Percentiles rank a stretch among this genome's conserved stretches.
These are phyloP conservation scores for Nannizziopsis barbatae DNA, from an alignment of 2,329 filamentous ascomycete species.

Conservation along the genomic window DNA sequence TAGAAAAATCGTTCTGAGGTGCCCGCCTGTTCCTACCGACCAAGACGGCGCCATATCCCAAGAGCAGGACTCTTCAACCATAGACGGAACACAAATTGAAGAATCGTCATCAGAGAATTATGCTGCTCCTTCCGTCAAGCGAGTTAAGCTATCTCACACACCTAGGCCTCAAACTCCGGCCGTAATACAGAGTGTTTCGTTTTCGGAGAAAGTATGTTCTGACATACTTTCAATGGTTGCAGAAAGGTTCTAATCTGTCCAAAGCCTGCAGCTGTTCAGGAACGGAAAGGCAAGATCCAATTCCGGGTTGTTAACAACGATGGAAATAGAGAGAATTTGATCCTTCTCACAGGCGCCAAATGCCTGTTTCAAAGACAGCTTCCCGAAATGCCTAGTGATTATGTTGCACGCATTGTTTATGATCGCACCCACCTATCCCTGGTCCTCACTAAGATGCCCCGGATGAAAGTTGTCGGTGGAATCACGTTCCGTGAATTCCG, in stretches of 20 bases:
- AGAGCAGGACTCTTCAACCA: no score
- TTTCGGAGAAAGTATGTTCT: conserved; percentile 58
- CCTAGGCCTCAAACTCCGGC: no score
- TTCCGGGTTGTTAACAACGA: conserved; percentile 98
- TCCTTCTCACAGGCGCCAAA: conserved; percentile 89
- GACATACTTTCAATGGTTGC: background rate
- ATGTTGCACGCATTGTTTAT: conserved; percentile 81
- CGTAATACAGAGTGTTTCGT: conserved; percentile 49
- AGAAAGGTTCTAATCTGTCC: conserved; percentile 27
- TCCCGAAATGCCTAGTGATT: conserved; percentile 90
- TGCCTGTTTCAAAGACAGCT: conserved; percentile 93
- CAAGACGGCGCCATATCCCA: no score
- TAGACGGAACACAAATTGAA: no score
- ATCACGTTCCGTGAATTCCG: conserved; percentile 83
- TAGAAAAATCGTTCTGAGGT: no score
- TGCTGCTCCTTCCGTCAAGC: no score
- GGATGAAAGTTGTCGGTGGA: conserved; percentile 64
- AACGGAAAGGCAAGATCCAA: conserved; percentile 86
- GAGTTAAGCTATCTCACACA: no score
- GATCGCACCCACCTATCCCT: conserved; percentile 81
- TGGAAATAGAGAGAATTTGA: conserved; percentile 70
- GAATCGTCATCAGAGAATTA: no score
- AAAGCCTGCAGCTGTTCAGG: conserved; percentile 75
- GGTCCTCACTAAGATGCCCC: conserved; percentile 77
- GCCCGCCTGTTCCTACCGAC: no score